phyloP scores from a whole-genome alignment of 257 asterid species.

The Lithospermum erythrorhizon region DNA sequence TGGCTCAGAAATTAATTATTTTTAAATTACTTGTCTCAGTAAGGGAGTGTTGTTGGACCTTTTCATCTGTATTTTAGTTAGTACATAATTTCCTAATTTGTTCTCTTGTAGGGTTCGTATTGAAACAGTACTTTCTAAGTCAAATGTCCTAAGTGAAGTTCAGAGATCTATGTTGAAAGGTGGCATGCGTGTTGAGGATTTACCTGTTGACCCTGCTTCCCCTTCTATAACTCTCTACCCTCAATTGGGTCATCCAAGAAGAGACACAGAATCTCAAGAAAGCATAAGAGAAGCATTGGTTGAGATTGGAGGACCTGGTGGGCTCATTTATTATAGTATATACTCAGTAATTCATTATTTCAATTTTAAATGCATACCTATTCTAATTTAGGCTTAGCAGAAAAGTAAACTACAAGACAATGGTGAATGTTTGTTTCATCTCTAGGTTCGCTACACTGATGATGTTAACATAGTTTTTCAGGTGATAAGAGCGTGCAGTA shows the following conservation, averaged over 20 bases:
- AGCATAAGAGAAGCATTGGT: constrained; percentile 33
- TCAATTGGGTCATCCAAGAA: constrained; percentile 49
- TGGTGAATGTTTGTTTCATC: background rate
- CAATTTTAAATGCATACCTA: no score
- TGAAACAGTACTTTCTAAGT: constrained; percentile 66
- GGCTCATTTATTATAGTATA: constrained; percentile 87
- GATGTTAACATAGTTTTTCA: no score
- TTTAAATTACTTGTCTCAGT: background rate
- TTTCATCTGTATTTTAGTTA: constrained; percentile 7
- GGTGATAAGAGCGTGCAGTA: constrained; percentile 78
- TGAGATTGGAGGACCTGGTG: constrained; percentile 87
- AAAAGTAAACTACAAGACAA: constrained; percentile 32
- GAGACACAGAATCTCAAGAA: constrained; percentile 35
- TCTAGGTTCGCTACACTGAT: no score
- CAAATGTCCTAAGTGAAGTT: constrained; percentile 82
- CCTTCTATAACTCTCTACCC: constrained; percentile 42
- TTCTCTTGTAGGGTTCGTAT: constrained; percentile 57
- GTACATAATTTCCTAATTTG: constrained; percentile 1
- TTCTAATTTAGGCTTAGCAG: no score
- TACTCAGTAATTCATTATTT: constrained; percentile 1
- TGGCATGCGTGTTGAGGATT: constrained; percentile 77
- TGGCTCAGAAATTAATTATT: background rate
- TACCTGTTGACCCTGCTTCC: constrained; percentile 48
- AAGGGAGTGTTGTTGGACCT: background rate
- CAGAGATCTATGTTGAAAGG: constrained; percentile 83